Evolutionary conservation across 2,329 filamentous ascomycete species (phyloP).

Genomic region (Fusarium sp.): DNA sequence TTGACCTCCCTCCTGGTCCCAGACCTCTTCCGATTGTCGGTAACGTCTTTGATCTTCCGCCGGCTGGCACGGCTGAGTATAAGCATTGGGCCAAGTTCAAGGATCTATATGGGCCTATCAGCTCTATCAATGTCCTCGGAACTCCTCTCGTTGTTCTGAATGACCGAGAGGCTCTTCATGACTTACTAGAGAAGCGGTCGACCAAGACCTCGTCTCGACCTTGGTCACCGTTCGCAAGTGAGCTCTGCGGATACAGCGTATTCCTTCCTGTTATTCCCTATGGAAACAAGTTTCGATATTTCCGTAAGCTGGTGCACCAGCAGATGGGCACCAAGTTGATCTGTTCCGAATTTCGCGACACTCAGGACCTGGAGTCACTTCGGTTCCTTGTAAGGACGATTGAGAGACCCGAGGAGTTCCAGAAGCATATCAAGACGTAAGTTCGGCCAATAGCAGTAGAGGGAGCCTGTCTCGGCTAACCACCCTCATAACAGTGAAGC

Average conservation of each 20-base stretch:
- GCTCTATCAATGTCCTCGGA: conserved; percentile 56
- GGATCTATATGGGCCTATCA: conserved; percentile 52
- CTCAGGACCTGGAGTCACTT: conserved; percentile 46
- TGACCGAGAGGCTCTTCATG: conserved; percentile 49
- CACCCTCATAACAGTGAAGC: conserved; percentile 39
- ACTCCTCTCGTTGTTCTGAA: conserved; percentile 56
- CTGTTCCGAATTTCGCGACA: conserved; percentile 24
- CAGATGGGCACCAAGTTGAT: conserved; percentile 44
- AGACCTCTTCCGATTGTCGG: conserved; percentile 60
- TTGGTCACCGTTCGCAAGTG: conserved; percentile 28
- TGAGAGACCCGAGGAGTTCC: conserved; percentile 33
- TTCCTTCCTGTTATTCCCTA: conserved; percentile 35
- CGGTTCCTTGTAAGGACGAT: conserved; percentile 43
- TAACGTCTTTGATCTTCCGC: conserved; percentile 62
- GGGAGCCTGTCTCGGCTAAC: neutral
- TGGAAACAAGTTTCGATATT: conserved; percentile 29
- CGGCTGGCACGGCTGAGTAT: conserved; percentile 50
- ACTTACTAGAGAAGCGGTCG: conserved; percentile 53
- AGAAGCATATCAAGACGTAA: conserved; percentile 47
- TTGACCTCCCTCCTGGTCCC: conserved; percentile 60
- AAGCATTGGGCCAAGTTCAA: conserved; percentile 57
- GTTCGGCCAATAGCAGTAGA: neutral
- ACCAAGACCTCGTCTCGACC: conserved; percentile 51
- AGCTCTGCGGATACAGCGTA: conserved; percentile 42
- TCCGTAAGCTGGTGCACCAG: conserved; percentile 49